phyloP scores from a whole-genome alignment of 2,329 filamentous ascomycete genomes.

The Ophiostoma angusticollis region DNA sequence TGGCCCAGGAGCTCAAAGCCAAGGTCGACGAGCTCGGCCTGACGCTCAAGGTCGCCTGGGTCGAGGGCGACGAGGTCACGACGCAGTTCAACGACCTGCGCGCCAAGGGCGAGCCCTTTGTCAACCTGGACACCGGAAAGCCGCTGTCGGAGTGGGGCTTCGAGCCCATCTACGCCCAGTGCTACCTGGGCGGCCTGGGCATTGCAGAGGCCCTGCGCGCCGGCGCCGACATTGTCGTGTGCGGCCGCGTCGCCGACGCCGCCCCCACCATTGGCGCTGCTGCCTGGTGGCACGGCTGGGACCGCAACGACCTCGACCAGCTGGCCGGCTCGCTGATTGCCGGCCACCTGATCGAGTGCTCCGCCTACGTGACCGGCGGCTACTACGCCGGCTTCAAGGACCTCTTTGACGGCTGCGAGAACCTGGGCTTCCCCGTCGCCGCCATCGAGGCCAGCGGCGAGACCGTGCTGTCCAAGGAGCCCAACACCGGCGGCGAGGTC shows the following conservation, averaged over 20 bases:
- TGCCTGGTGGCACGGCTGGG: constrained; percentile 36
- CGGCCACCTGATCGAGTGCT: constrained; percentile 32
- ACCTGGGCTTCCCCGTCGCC: constrained; percentile 34
- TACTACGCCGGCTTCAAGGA: constrained; percentile 35
- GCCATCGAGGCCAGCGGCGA: constrained; percentile 32
- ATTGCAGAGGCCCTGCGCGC: constrained; percentile 22
- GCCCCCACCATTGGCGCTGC: constrained; percentile 33
- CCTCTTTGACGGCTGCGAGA: constrained; percentile 27
- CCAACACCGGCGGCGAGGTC: constrained; percentile 14
- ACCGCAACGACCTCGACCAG: constrained; percentile 26
- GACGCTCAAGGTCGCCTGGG: constrained; percentile 21
- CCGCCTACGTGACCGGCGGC: constrained; percentile 31
- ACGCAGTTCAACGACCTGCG: constrained; percentile 11
- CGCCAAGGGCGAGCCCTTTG: constrained; percentile 12
- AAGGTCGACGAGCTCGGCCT: constrained; percentile 15
- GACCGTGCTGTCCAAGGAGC: constrained; percentile 18
- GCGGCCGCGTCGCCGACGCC: constrained; percentile 27
- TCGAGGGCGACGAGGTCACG: constrained; percentile 21
- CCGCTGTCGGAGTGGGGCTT: constrained; percentile 11
- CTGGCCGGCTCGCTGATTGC: constrained; percentile 30
- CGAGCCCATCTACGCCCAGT: constrained; percentile 11
- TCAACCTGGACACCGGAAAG: constrained; percentile 12
- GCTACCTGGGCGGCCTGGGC: constrained; percentile 30
- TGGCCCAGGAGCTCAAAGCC: constrained; percentile 10
- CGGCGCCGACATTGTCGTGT: constrained; percentile 26